Evolutionary conservation across 768 basidiomycete species (phyloP), one percentile per base, ranked within the genome.

Genomic region (Boletus rubropictus): DNA sequence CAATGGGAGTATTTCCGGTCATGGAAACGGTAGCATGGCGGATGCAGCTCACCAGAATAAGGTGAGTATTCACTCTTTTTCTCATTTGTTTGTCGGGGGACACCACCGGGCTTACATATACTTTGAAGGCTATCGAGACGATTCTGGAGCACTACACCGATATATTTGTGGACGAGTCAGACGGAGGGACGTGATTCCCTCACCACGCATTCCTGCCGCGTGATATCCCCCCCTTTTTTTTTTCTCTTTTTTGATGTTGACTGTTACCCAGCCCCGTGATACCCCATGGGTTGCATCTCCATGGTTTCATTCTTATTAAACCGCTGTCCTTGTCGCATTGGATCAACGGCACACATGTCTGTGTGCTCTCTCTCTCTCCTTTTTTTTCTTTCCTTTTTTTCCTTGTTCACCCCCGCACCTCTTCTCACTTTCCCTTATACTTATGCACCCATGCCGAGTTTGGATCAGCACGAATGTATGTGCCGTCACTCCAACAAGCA

Each of bases 81-180:
- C 2, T 2, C n/a, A n/a, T n/a, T 29, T 12, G 21, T 28, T 20
- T 42, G 1, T 32, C 3, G 14, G 4, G n/a, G 15, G 17, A 7
- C 20, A 25, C 5, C 12, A 21, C 47, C 1, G 21, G n/a, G 42
- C 48, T 68, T 29, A 59, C 33, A 34, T 28, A 47, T 35, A 39
- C 29, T 31, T 14, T 20, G 20, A 29, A 95, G 90, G 93, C 92
- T 25, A 81, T 98, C 55, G 94, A 97, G 68, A 97, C 92, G 5
- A 95, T 98, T 59, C 72, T 98, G 55, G 82, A 85, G 59, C 92
- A 94, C 63, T 98, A 92, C 68, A 81, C 79, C 48, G 94, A 96
- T 72, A 98, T 98, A 60, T 98, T 98, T 68, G 86, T 97, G 53
- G 94, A 95, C 57, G 94, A 92, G 64, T 69, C 74, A 53, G 86